Base-by-base conservation (phyloP, 371 early-diverging fungal species). In the Lichtheimia ramosa region DNA sequence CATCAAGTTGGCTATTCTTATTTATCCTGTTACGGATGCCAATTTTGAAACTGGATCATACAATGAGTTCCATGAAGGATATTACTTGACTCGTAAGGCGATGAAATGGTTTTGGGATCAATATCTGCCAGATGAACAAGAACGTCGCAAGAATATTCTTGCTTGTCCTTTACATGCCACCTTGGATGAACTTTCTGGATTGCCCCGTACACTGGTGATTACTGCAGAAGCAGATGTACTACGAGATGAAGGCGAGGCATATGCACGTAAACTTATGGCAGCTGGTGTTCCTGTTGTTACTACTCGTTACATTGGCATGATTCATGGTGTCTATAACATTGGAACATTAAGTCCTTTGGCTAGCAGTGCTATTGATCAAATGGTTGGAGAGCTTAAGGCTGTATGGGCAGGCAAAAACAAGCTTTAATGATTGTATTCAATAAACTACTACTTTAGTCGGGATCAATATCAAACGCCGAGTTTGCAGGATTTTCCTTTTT, bases 151-250 rank as follows among this genome's bases (percentile, higher is more conserved):
- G 20, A 3, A 52, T 15, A 58, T 61, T 51, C 69, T 56, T 0
- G 69, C 61, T 1, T 51, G 54, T 7, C 71, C 42, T 46, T 67
- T 55, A 28, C 43, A 23, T 5, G 65, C 71, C 3, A 49, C 67
- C 5, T 4, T 15, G 6, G 73, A 74, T 8, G 62, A 64, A 1
- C 56, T 77, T 12, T 58, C 64, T 20, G 69, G 61, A 4, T 51
- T 77, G 0, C 70, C 78, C 0, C 70, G 59, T 2, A 63, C 75
- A 4, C 34, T 77, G n/a, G 40, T 74, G 0, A 61, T 74, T 2
- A 72, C 69, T 5, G 72, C 70, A 25, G 78, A 77, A 52, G 59
- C 48, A 14, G 78, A 77, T 59, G 68, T 70, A 0, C 54, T 77
- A 23, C 59, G 78, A 43, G 68, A 68, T 51, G 74, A 72, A 49